Base-by-base conservation (phyloP, 768 basidiomycete species). In the Amanita pallidorosea region DNA sequence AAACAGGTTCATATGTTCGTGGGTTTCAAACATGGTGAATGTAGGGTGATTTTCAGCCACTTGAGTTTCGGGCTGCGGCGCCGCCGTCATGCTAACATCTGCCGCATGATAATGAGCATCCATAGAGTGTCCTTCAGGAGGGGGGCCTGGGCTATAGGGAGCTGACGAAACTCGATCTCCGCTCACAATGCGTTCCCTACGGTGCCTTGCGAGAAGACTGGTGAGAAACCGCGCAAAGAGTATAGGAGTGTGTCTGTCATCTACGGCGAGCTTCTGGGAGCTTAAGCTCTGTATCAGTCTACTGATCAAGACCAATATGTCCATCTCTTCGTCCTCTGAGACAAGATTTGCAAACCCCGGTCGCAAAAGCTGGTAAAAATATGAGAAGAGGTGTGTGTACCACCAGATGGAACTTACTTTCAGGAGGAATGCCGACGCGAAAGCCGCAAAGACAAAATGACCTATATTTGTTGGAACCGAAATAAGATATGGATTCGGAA, bases 391-490 rank as follows among this genome's bases (percentile, higher is more conserved):
- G 7, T 17, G 4, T 15, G 34, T 7, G 12, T 49, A 31, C 13
- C 5, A 42, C 5, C 18, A 23, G 12, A 22, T 7, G 9, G 25
- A 6, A 62, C 68, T 8, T 45, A 85, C 85, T 75, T 88, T 89
- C 55, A 89, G 76, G 48, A 90, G 67, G 68, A 89, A 90, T 0
- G 87, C 88, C 22, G 84, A 86, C 0, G 88, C 87, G 60, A 90
- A 90, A 1, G 85, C 77, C 2, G 82, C 77, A 58, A 88, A 89
- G 29, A 89, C 73, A 55, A 88, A 88, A 60, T 87, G 80, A 2
- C 83, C 83, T 81, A 49, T 4, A 27, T 23, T 41, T 41, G n/a
- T 23, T 41, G 11, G 18, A 0, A 22, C 40, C 18, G 23, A 4
- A 20, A 27, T 31, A 12, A 20, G n/a, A 45, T 17, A 15, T 18